Percentiles rank a stretch among this genome's conserved stretches.
These are phyloP conservation scores for Aureobasidium leucospermi DNA, from an alignment of 2,329 filamentous ascomycete species.

Conservation along the genomic window DNA sequence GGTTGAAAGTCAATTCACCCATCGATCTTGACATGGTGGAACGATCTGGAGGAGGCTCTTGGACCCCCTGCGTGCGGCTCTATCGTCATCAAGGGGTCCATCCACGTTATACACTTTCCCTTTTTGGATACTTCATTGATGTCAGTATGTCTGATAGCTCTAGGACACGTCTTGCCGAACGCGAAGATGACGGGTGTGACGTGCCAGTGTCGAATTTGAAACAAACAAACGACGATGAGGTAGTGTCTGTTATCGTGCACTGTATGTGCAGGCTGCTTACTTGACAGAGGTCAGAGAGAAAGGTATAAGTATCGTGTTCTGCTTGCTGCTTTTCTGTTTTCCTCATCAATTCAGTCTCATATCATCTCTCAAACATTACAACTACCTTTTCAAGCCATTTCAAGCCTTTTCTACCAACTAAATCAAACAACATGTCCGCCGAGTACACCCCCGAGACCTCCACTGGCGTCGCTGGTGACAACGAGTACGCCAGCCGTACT, in stretches of 20 bases:
- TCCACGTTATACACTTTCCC: background rate
- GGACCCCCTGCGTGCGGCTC: background rate
- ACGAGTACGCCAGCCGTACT: conserved; percentile 41
- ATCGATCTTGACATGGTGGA: background rate
- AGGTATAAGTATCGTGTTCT: conserved; percentile 1
- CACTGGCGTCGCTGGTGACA: conserved; percentile 30
- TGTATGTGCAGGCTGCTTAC: background rate
- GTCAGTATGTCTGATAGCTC: background rate
- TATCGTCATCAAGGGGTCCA: background rate
- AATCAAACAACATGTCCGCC: conserved; percentile 13
- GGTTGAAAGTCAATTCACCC: background rate
- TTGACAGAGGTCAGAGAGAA: background rate
- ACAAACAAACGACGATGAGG: conserved; percentile 8
- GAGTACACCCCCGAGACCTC: conserved; percentile 22
- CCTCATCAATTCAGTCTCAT: background rate
- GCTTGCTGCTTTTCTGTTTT: background rate
- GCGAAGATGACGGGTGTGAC: conserved; percentile 12
- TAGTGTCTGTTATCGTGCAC: background rate
- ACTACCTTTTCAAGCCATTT: background rate
- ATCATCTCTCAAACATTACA: background rate
- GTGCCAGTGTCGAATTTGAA: background rate
- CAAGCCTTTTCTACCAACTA: background rate
- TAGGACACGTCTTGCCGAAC: background rate
- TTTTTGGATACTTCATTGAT: conserved; percentile 13
- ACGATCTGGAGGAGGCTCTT: background rate